A percentile compares a stretch with the other conserved stretches of the same genome.
phyloP scores from a whole-genome alignment of 306 rosid species.

The Cucumis sativus region DNA sequence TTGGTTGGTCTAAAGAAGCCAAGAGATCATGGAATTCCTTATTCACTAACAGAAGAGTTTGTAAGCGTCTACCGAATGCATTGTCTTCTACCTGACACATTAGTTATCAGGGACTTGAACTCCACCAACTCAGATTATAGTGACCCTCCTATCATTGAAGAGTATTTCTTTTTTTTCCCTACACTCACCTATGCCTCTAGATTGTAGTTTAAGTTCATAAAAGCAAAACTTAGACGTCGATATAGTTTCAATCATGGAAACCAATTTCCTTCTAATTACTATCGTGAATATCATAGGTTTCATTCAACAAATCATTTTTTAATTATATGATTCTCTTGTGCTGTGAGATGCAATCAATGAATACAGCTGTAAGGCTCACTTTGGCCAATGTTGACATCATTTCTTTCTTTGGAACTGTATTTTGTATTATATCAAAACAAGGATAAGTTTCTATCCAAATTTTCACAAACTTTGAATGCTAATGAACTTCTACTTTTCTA shows the following conservation, averaged over 20 bases:
- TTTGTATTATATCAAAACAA: not conserved
- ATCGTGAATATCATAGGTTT: not conserved
- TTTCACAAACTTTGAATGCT: not conserved
- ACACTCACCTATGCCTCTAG: not conserved
- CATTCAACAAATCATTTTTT: not conserved
- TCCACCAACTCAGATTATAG: conserved; percentile 18
- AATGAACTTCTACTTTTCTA: not conserved
- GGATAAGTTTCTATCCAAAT: not conserved
- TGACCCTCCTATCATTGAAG: conserved; percentile 40
- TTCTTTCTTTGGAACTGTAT: not conserved
- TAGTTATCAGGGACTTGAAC: conserved; percentile 33
- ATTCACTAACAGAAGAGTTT: conserved; percentile 69
- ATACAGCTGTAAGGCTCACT: not conserved
- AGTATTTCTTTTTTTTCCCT: conserved; percentile 16
- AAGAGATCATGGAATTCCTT: conserved; percentile 67
- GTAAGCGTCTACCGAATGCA: conserved; percentile 70
- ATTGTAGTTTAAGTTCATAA: not conserved
- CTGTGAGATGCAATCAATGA: not conserved
- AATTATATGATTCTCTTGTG: not conserved
- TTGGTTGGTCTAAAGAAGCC: conserved; percentile 59
- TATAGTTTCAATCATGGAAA: not conserved
- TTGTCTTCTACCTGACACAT: conserved; percentile 48
- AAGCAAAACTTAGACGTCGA: not conserved
- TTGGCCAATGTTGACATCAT: not conserved
- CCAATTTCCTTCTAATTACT: not conserved